Evolutionary conservation across 768 basidiomycete genomes (phyloP).

Genomic region (Naganishia kalamii): DNA sequence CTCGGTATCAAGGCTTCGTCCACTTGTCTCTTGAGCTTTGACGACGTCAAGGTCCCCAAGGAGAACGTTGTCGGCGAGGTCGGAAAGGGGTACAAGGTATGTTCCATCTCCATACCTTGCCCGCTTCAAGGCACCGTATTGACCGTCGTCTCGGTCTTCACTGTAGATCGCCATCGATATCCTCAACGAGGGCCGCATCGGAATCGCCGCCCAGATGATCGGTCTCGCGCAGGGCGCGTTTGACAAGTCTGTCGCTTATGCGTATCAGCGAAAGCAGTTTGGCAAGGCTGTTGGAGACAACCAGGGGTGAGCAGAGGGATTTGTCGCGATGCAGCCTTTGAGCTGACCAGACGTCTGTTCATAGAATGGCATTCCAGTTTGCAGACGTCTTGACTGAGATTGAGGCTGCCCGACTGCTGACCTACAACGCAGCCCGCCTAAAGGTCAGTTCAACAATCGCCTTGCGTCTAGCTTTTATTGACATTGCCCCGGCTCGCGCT

Average conservation of each 20-base stretch:
- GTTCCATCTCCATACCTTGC: background rate
- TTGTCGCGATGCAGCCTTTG: background rate
- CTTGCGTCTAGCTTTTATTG: background rate
- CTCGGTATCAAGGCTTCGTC: conserved; percentile 93
- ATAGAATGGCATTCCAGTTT: conserved; percentile 78
- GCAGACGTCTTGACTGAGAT: conserved; percentile 84
- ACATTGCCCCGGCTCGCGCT: background rate
- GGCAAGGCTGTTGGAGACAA: conserved; percentile 78
- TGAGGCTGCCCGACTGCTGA: conserved; percentile 79
- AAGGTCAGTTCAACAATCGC: conserved; percentile 32
- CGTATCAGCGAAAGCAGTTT: conserved; percentile 89
- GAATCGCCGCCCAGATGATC: conserved; percentile 97
- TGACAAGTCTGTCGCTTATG: conserved; percentile 88
- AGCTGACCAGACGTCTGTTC: background rate
- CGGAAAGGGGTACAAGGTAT: conserved; percentile 77
- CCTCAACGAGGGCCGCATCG: conserved; percentile 93
- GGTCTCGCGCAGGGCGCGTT: conserved; percentile 97
- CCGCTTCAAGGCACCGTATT: conserved; percentile 52
- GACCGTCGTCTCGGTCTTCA: background rate
- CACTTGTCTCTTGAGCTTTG: conserved; percentile 89
- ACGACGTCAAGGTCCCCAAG: conserved; percentile 74
- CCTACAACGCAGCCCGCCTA: conserved; percentile 91
- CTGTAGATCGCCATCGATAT: conserved; percentile 85
- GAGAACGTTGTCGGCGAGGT: conserved; percentile 78
- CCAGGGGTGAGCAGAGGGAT: conserved; percentile 11